Conservation (phyloP, 2,329 filamentous ascomycete species). For the Lachnellula subtilissima region DNA sequence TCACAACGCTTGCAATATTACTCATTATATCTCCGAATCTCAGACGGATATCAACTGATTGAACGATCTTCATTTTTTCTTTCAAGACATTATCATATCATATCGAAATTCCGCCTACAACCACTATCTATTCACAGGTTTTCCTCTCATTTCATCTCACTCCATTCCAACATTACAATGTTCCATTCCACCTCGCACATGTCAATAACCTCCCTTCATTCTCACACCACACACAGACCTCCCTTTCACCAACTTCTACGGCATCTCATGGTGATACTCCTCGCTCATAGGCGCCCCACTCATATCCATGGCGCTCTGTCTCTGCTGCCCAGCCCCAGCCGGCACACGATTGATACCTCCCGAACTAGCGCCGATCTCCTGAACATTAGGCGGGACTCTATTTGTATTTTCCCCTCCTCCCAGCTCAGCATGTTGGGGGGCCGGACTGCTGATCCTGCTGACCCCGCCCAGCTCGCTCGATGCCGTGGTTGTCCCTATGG, state of each 20-base stretch:
- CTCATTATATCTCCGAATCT: too few relatives aligned
- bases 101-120: too few relatives aligned
- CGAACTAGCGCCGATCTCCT: constrained; percentile 1
- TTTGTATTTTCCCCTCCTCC: not conserved
- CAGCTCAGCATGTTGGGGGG: not conserved
- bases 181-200: not conserved
- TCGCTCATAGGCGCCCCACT: constrained; percentile 17
- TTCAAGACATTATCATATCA: too few relatives aligned
- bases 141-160: too few relatives aligned
- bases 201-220: not conserved
- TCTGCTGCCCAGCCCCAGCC: constrained; percentile 4
- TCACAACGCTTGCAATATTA: too few relatives aligned
- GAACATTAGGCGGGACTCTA: not conserved
- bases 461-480: not conserved
- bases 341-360: constrained; percentile 3
- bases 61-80: too few relatives aligned
- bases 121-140: too few relatives aligned
- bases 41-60: too few relatives aligned
- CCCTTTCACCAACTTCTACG: not conserved
- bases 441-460: not conserved
- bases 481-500: not conserved
- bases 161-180: not conserved
- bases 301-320: constrained; percentile 13
- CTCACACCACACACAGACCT: not conserved
- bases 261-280: constrained; percentile 7